Evolutionary conservation across 2,329 filamentous ascomycete species (phyloP), one percentile per base, ranked within the genome.

Genomic region (Diplodia sapinea): DNA sequence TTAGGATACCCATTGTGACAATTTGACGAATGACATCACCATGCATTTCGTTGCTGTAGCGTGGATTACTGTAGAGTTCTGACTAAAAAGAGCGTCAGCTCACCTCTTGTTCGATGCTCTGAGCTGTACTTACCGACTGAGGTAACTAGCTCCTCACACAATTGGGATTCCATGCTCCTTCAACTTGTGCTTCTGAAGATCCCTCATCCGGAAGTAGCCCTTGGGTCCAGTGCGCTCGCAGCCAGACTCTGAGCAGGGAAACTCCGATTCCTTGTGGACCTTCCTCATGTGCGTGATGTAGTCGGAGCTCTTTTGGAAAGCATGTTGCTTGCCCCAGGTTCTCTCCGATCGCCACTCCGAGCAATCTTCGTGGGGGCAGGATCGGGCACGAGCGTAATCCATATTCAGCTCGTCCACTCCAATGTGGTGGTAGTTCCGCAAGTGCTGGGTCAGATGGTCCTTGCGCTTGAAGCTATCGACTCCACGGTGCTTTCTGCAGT

Each of bases 361-460:
- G 51, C 76, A 79, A 1, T 43, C 70, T 15, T 15, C 6, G 26
- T 73, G 65, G 9, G 71, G 71, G 62, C 76, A 79, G 9, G 62
- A 69, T 51, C 23, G 0, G 54, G 1, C 11, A 23, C 38, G 36
- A 12, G 13, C 7, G 5, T 12, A 71, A 65, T 20, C 70, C 65
- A 11, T 9, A 70, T 65, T 1, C n/a, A 23, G 1, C 75, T 73
- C 13, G 72, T 73, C 70, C 0, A 55, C 55, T 1, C 77, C 73
- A 15, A 77, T 74, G 47, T 77, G 74, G 69, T 81, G 79, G 56
- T 79, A 80, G 0, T 74, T 74, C 1, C 70, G 71, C 20, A 80
- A 69, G 66, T 81, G 80, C 33, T 81, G 79, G 4, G 70, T 68
- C 0, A 81, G 70, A 64, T 82, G 79, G 59, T 81, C 79, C 6